Evolutionary conservation across 2,329 filamentous ascomycete genomes (phyloP).

Genomic region (Aspergillus neoniger): DNA sequence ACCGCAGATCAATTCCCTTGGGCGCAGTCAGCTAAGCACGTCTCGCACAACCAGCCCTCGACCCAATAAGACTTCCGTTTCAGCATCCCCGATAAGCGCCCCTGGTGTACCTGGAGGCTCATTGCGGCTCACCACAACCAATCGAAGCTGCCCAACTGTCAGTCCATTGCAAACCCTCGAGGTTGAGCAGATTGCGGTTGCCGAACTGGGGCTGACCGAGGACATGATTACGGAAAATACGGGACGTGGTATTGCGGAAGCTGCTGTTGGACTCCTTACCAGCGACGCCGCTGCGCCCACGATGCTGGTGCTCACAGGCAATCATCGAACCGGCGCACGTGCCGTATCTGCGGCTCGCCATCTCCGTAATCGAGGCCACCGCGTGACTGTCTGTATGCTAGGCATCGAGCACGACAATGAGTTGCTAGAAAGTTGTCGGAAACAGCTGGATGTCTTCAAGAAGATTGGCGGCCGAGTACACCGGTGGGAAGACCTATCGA

Average conservation of each 20-base stretch:
- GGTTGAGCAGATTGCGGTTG: conserved; percentile 85
- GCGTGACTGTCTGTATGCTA: conserved; percentile 79
- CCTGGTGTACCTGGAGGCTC: conserved; percentile 41
- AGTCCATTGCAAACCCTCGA: conserved; percentile 83
- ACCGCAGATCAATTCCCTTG: conserved; percentile 36
- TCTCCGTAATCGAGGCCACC: conserved; percentile 77
- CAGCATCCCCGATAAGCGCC: conserved; percentile 47
- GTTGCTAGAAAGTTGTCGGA: conserved; percentile 74
- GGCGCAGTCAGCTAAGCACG: conserved; percentile 37
- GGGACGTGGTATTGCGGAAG: conserved; percentile 81
- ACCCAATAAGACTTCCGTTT: conserved; percentile 41
- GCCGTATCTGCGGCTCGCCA: conserved; percentile 85
- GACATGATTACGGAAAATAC: conserved; percentile 92
- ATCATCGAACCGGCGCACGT: conserved; percentile 83
- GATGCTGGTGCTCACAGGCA: conserved; percentile 85
- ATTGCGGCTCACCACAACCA: conserved; percentile 57
- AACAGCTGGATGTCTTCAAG: conserved; percentile 80
- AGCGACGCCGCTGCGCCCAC: conserved; percentile 56
- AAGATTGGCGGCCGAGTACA: conserved; percentile 77
- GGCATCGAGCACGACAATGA: conserved; percentile 81
- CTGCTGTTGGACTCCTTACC: conserved; percentile 69
- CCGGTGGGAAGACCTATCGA: conserved; percentile 60
- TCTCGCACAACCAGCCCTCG: conserved; percentile 44
- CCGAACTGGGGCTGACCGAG: conserved; percentile 82
- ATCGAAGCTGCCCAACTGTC: conserved; percentile 59